Conservation (phyloP, 2,329 filamentous ascomycete genomes). For the Penicillium sp. region DNA sequence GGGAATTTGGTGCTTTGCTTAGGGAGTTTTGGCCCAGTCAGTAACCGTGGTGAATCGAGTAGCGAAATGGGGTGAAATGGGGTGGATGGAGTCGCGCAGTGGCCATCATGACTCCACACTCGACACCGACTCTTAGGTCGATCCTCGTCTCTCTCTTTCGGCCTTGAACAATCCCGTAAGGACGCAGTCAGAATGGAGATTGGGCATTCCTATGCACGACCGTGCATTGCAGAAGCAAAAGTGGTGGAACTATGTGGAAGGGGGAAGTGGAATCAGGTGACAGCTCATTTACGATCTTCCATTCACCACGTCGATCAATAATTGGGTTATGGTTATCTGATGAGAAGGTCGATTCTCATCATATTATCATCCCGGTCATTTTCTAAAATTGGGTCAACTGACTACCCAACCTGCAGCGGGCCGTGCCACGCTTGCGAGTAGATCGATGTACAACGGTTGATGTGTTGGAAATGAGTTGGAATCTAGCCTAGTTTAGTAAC, state of each 20-base stretch:
- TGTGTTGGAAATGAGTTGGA: neutral
- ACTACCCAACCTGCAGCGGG: conserved; percentile 17
- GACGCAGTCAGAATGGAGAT: conserved; percentile 16
- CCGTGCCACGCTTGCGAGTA: conserved; percentile 10
- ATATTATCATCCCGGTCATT: conserved; percentile 1
- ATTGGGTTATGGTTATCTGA: conserved; percentile 6
- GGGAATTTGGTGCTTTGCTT: conserved; percentile 2
- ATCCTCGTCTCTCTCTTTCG: conserved; percentile 1
- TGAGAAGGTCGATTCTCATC: neutral
- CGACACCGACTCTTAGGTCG: conserved; percentile 25
- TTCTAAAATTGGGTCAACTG: conserved; percentile 11
- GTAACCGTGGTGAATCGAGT: neutral
- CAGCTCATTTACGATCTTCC: conserved; percentile 10
- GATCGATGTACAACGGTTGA: neutral
- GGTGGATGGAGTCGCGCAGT: conserved; percentile 9
- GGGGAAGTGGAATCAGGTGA: conserved; percentile 10
- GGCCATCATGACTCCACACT: conserved; percentile 18
- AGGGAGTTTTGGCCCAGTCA: conserved; percentile 2
- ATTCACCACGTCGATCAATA: conserved; percentile 5
- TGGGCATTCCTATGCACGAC: neutral
- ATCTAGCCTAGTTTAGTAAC: neutral
- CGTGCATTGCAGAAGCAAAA: neutral
- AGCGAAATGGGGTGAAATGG: conserved; percentile 1
- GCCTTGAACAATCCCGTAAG: conserved; percentile 8
- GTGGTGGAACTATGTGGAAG: conserved; percentile 7